Evolutionary conservation across 768 basidiomycete species (phyloP).

Genomic region (Sarcodon aspratus): DNA sequence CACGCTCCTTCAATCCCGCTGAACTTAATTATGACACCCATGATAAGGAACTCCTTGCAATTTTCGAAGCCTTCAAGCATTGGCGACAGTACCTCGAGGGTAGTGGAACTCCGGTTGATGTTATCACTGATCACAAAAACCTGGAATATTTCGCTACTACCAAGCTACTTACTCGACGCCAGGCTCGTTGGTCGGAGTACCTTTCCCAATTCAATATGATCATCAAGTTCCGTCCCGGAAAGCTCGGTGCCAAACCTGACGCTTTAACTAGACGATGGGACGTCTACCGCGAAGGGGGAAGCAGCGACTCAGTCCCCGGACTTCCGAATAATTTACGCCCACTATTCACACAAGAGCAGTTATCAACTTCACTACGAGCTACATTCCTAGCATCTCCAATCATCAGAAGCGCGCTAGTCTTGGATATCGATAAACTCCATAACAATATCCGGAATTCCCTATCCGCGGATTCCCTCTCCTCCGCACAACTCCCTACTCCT

Average conservation of each 20-base stretch:
- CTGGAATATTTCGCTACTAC: slow-evolving; percentile 16
- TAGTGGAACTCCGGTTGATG: slow-evolving; percentile 5
- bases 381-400: slow-evolving; percentile 6
- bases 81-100: slow-evolving; percentile 13
- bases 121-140: slow-evolving; percentile 15
- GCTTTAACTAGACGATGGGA: slow-evolving; percentile 11
- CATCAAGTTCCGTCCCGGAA: slow-evolving; percentile 1
- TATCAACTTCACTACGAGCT: slow-evolving; percentile 9
- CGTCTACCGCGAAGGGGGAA: slow-evolving; percentile 13
- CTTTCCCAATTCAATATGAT: slow-evolving; percentile 13
- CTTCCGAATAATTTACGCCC: too few species aligned
- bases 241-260: slow-evolving; percentile 5
- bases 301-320: slow-evolving; percentile 5
- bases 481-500: background rate
- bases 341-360: slow-evolving; percentile 5
- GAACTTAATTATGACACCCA: slow-evolving; percentile 39
- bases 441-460: slow-evolving; percentile 6
- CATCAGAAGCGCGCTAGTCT: slow-evolving; percentile 8
- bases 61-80: slow-evolving; percentile 19
- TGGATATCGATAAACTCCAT: slow-evolving; percentile 12
- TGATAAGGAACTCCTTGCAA: slow-evolving; percentile 38
- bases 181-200: slow-evolving; percentile 22
- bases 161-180: slow-evolving; percentile 20
- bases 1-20: slow-evolving; percentile 12
- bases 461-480: background rate